Conservation (phyloP, 2,329 filamentous ascomycete genomes). For the Botrytis tulipae region DNA sequence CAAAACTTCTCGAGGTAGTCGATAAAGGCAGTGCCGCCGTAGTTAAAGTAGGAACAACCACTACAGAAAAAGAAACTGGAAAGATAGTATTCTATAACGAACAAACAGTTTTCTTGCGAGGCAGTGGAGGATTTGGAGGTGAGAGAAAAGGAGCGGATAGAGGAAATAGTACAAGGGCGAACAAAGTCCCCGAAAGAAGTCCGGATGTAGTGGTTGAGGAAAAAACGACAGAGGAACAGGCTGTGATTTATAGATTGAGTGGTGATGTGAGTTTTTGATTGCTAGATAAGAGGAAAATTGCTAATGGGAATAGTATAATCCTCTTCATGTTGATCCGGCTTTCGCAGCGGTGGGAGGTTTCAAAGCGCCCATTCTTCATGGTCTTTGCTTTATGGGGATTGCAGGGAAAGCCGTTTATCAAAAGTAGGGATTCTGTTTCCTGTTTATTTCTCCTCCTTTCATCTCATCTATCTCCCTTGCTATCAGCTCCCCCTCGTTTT, state of each 20-base stretch:
- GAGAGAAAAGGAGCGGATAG: constrained; percentile 73
- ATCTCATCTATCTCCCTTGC: neutral
- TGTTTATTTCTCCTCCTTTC: neutral
- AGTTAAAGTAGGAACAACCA: constrained; percentile 75
- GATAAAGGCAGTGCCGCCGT: constrained; percentile 93
- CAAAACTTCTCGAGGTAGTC: constrained; percentile 85
- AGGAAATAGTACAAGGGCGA: constrained; percentile 74
- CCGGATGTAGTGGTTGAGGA: constrained; percentile 84
- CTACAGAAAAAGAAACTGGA: constrained; percentile 78
- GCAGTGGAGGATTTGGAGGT: constrained; percentile 87
- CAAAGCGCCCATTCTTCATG: constrained; percentile 90
- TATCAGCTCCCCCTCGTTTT: neutral
- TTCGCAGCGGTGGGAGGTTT: constrained; percentile 97
- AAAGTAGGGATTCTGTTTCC: constrained; percentile 47
- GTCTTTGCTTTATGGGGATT: constrained; percentile 93
- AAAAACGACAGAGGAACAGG: constrained; percentile 85
- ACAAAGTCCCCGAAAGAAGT: constrained; percentile 72
- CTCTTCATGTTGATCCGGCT: constrained; percentile 89
- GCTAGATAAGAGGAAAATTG: too few relatives aligned
- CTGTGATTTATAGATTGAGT: constrained; percentile 86
- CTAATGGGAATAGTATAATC: constrained; percentile 41
- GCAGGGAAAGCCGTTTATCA: constrained; percentile 87
- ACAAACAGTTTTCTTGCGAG: constrained; percentile 86
- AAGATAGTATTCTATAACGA: constrained; percentile 98
- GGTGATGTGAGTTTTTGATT: constrained; percentile 70